Percentiles rank a stretch among this genome's conserved stretches.
Evolutionary conservation across 2,329 filamentous ascomycete species (phyloP).

Genomic region (Neobulgaria alba): DNA sequence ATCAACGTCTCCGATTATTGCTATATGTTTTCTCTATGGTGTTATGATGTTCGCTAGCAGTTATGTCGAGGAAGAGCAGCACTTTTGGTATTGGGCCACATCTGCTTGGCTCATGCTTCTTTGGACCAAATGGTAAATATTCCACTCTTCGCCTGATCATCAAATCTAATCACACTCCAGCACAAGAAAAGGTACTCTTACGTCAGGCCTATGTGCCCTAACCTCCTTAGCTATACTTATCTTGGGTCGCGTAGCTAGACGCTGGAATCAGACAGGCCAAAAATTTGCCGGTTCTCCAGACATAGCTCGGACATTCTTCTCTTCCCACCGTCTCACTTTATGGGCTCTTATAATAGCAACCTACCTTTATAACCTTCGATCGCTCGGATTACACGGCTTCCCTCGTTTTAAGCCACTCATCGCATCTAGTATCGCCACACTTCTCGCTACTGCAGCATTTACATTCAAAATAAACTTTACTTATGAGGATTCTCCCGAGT

Average conservation of each 20-base stretch:
- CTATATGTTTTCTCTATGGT: slow-evolving; percentile 56
- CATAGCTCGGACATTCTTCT: slow-evolving; percentile 65
- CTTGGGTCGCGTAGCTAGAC: slow-evolving; percentile 57
- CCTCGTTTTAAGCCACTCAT: slow-evolving; percentile 22
- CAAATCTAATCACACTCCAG: slow-evolving; percentile 18
- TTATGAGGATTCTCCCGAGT: slow-evolving; percentile 76
- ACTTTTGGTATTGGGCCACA: slow-evolving; percentile 94
- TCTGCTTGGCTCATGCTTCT: slow-evolving; percentile 59
- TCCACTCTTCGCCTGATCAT: background rate
- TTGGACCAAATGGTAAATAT: slow-evolving; percentile 34
- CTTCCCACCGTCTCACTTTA: slow-evolving; percentile 54
- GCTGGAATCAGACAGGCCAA: slow-evolving; percentile 96
- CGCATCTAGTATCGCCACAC: slow-evolving; percentile 29
- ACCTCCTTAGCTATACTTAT: slow-evolving; percentile 42
- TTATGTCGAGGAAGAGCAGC: slow-evolving; percentile 96
- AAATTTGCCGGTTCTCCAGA: slow-evolving; percentile 90
- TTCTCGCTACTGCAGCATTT: slow-evolving; percentile 49
- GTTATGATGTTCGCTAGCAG: slow-evolving; percentile 97
- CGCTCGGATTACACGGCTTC: slow-evolving; percentile 20
- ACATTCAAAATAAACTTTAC: slow-evolving; percentile 89
- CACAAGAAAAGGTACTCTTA: slow-evolving; percentile 12
- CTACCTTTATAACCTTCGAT: slow-evolving; percentile 47
- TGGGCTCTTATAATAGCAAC: slow-evolving; percentile 65
- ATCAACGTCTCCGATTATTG: slow-evolving; percentile 36
- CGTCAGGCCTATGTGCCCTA: slow-evolving; percentile 11